Percentiles rank a stretch among this genome's conserved stretches.
phyloP scores from a whole-genome alignment of 2,329 filamentous ascomycete species.

The Cylindrodendrum hubeiense region DNA sequence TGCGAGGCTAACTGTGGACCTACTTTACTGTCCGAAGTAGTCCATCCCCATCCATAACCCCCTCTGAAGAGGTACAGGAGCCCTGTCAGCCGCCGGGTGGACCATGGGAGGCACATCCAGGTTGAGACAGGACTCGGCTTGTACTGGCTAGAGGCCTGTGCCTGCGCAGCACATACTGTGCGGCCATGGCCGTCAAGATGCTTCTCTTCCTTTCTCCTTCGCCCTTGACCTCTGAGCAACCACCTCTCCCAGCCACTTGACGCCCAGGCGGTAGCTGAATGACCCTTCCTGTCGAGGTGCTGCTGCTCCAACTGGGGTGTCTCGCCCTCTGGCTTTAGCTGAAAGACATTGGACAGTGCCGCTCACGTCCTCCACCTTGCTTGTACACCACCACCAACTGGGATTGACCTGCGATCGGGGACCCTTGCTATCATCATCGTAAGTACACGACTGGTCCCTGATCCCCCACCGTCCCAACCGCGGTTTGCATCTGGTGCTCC shows the following conservation, averaged over 20 bases:
- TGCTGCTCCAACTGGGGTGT: slow-evolving; percentile 31
- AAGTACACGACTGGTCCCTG: slow-evolving; percentile 35
- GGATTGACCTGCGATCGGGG: slow-evolving; percentile 39
- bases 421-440: slow-evolving; percentile 36
- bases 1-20: slow-evolving; percentile 41
- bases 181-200: slow-evolving; percentile 23
- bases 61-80: slow-evolving; percentile 21
- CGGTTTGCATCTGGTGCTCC: slow-evolving; percentile 24
- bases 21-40: slow-evolving; percentile 22
- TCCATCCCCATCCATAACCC: slow-evolving; percentile 30
- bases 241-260: slow-evolving; percentile 26
- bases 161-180: slow-evolving; percentile 39
- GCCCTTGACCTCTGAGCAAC: slow-evolving; percentile 30
- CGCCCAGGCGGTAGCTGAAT: slow-evolving; percentile 36
- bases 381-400: slow-evolving; percentile 26
- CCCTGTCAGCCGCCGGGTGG: slow-evolving; percentile 44
- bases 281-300: slow-evolving; percentile 42
- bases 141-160: slow-evolving; percentile 39
- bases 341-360: slow-evolving; percentile 28
- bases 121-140: slow-evolving; percentile 40
- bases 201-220: slow-evolving; percentile 29
- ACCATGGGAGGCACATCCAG: slow-evolving; percentile 41
- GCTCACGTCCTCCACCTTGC: slow-evolving; percentile 30
- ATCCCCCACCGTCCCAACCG: slow-evolving; percentile 41
- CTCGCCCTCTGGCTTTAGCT: slow-evolving; percentile 26